phyloP scores from a whole-genome alignment of 1,284 basidiomycete species.

The Ganoderma lingzhi region DNA sequence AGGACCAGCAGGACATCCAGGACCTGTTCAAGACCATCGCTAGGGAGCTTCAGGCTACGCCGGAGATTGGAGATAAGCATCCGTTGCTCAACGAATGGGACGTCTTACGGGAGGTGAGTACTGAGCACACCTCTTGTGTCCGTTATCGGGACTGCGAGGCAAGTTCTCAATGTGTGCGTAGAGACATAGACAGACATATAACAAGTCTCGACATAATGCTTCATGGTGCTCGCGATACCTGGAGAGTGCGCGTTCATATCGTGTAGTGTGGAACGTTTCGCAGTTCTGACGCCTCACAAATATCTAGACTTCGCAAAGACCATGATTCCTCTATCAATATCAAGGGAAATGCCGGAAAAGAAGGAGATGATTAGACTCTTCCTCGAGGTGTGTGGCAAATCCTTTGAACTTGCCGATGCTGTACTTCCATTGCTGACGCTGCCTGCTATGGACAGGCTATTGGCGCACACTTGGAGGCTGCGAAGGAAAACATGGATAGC shows the following conservation, averaged over 20 bases:
- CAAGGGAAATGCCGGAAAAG: constrained; percentile 36
- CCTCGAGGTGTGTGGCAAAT: constrained; percentile 32
- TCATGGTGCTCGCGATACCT: constrained; percentile 38
- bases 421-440: neutral
- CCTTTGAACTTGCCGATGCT: neutral
- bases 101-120: constrained; percentile 31
- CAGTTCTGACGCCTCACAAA: neutral
- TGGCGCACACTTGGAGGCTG: constrained; percentile 37
- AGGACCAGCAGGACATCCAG: constrained; percentile 38
- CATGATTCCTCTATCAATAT: constrained; percentile 38
- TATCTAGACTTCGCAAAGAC: constrained; percentile 38
- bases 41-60: constrained; percentile 33
- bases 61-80: constrained; percentile 37
- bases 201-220: constrained; percentile 38
- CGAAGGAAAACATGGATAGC: constrained; percentile 32
- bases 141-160: neutral
- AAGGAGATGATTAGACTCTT: constrained; percentile 42
- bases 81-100: constrained; percentile 36
- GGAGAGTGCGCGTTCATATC: constrained; percentile 27
- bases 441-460: constrained; percentile 31
- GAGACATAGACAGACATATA: constrained; percentile 35
- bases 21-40: constrained; percentile 37
- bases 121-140: neutral
- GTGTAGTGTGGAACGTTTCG: neutral
- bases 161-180: constrained; percentile 1